These are phyloP conservation scores for Skeletonema grethae DNA, from an alignment of 108 stramenopile species.

Conservation along the genomic window DNA sequence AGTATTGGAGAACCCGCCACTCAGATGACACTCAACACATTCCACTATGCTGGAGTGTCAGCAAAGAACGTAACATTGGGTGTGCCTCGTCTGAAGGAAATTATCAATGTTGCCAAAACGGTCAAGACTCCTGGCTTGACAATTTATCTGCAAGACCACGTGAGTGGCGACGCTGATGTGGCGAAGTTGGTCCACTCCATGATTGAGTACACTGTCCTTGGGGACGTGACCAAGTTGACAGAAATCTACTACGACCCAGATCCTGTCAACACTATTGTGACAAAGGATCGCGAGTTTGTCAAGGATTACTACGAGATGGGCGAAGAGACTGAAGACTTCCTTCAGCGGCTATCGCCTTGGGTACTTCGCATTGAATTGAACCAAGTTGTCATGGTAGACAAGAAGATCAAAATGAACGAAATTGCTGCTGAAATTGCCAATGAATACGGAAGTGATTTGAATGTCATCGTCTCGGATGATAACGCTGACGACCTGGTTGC, in stretches of 20 bases:
- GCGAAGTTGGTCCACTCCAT: constrained; percentile 83
- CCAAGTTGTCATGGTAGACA: constrained; percentile 85
- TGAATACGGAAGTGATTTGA: constrained; percentile 87
- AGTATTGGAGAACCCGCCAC: constrained; percentile 99
- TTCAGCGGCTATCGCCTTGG: constrained; percentile 93
- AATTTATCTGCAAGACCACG: constrained; percentile 84
- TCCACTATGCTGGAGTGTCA: constrained; percentile 98
- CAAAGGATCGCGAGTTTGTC: constrained; percentile 91
- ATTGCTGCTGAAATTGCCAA: constrained; percentile 78
- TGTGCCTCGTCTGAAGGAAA: constrained; percentile 98
- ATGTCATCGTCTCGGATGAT: constrained; percentile 92
- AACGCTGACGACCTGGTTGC: constrained; percentile 91
- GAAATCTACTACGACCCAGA: constrained; percentile 98
- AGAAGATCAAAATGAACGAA: constrained; percentile 90
- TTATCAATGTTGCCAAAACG: constrained; percentile 97
- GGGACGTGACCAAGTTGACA: constrained; percentile 90
- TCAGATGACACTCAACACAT: constrained; percentile 99
- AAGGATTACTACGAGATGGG: constrained; percentile 90
- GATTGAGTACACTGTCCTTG: constrained; percentile 94
- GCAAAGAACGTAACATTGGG: constrained; percentile 99
- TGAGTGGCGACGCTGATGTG: constrained; percentile 79
- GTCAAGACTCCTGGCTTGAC: constrained; percentile 96
- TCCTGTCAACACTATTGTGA: constrained; percentile 85
- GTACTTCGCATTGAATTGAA: constrained; percentile 96
- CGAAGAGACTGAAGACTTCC: constrained; percentile 84